Base-by-base conservation (phyloP, 2,329 filamentous ascomycete species). In the Pyrenochaeta sp. region DNA sequence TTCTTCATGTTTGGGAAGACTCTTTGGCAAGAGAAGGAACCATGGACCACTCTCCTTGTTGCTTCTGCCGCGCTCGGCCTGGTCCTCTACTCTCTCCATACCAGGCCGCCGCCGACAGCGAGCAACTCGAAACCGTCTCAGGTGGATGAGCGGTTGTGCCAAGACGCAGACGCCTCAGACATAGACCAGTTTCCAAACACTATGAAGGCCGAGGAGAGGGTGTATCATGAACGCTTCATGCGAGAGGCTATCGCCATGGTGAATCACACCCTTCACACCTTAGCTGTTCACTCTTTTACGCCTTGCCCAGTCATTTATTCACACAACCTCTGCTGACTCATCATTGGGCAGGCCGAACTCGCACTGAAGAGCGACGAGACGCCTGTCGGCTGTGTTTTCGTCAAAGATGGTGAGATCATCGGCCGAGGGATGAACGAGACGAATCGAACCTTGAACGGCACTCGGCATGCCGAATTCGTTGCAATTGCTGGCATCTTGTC, bases 371-470 rank as follows among this genome's bases (percentile, higher is more conserved):
- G 86, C 57, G 93, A 96, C 66, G 95, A 99, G 79, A 98, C 96
- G 1, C 95, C 95, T 1, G 95, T 99, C 17, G 96, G 95, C 43
- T 99, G 95, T 76, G 92, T 99, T 29, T 87, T 99, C 47, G 93
- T 98, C 18, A 85, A 92, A 72, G 78, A 91, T 23, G 88, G 87
- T 61, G 82, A 86, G 63, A 84, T 97, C 60, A 92, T 99, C 61
- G 93, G 91, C 36, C 85, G 85, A 59, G 95, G 95, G 58, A 97
- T 97, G 90, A 99, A 99, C 69, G 95, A 96, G 60, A 99, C 95
- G 47, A 99, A 74, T 43, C 67, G 71, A 17, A 74, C 72, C 15
- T 59, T 75, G 44, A 74, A 75, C 43, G 95, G 95, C 39, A 98
- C 95, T 41, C 87, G 93, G 21, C 95, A 99, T 76, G 95, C 95